A percentile compares a stretch with the other conserved stretches of the same genome.
These are phyloP conservation scores for Phytophthora pistaciae DNA, from an alignment of 352 stramenopile species.

Conservation along the genomic window DNA sequence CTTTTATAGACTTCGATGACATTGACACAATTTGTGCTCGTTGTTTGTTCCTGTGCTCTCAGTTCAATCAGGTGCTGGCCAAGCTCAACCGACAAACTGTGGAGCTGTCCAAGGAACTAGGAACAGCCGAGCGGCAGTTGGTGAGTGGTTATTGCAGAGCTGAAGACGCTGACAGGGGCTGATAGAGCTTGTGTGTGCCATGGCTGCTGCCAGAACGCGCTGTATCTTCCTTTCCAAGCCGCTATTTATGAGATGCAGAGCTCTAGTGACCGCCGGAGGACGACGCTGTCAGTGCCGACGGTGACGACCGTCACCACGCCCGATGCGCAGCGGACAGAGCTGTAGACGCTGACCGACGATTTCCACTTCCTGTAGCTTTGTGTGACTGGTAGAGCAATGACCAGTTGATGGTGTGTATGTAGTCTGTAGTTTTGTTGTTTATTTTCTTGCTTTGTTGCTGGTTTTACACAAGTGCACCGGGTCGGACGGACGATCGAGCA, in stretches of 20 bases:
- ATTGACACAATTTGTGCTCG: constrained; percentile 5
- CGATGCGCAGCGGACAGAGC: constrained; percentile 35
- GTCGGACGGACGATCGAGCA: neutral
- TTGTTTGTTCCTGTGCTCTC: constrained; percentile 2
- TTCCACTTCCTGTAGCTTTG: constrained; percentile 6
- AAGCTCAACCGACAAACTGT: constrained; percentile 60
- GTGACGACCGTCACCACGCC: constrained; percentile 21
- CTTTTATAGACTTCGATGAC: neutral
- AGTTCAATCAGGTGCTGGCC: constrained; percentile 63
- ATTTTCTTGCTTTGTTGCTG: constrained; percentile 4
- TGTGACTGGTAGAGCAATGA: constrained; percentile 12
- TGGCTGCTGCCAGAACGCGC: constrained; percentile 43
- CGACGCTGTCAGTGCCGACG: constrained; percentile 25
- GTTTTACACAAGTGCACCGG: constrained; percentile 15
- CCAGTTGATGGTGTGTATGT: constrained; percentile 4
- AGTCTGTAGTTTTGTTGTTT: constrained; percentile 14
- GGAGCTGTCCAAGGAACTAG: constrained; percentile 56
- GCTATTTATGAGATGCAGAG: constrained; percentile 70
- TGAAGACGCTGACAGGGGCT: neutral
- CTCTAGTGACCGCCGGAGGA: constrained; percentile 23
- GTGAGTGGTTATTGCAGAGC: constrained; percentile 20
- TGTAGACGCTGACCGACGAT: constrained; percentile 13
- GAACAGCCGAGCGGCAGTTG: constrained; percentile 57
- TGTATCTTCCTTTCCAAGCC: constrained; percentile 66
- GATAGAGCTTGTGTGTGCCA: constrained; percentile 3